Evolutionary conservation across 768 basidiomycete genomes (phyloP).

Genomic region (Auriscalpium vulgare): DNA sequence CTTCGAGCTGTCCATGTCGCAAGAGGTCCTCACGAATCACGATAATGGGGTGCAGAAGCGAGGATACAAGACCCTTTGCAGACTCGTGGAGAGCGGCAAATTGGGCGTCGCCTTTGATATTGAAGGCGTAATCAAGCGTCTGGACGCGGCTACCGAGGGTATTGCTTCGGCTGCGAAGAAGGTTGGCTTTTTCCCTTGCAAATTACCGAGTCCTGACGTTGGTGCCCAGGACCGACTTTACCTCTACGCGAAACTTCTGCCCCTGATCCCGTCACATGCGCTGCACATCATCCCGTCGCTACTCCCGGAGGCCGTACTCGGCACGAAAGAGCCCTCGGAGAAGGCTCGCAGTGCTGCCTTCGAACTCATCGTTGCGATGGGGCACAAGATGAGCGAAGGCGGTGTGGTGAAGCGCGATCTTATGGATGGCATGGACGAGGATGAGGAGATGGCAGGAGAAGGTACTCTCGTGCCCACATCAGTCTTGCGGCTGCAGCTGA

Average conservation of each 20-base stretch:
- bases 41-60: slow-evolving; percentile 94
- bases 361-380: slow-evolving; percentile 86
- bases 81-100: slow-evolving; percentile 59
- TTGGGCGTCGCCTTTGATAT: slow-evolving; percentile 35
- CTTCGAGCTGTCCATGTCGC: slow-evolving; percentile 60
- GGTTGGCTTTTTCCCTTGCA: slow-evolving; percentile 29
- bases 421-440: slow-evolving; percentile 81
- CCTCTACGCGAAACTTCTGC: slow-evolving; percentile 63
- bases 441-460: slow-evolving; percentile 40
- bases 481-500: no score
- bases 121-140: slow-evolving; percentile 50
- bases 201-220: neutral
- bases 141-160: slow-evolving; percentile 58
- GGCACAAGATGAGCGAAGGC: slow-evolving; percentile 81
- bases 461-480: slow-evolving; percentile 5
- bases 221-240: slow-evolving; percentile 67
- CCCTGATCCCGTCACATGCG: slow-evolving; percentile 55
- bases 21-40: slow-evolving; percentile 60
- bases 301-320: slow-evolving; percentile 89
- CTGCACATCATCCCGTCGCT: slow-evolving; percentile 83
- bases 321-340: slow-evolving; percentile 95
- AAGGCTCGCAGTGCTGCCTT: slow-evolving; percentile 86
- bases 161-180: slow-evolving; percentile 83
- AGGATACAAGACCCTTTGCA: slow-evolving; percentile 81
- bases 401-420: slow-evolving; percentile 73